phyloP scores from a whole-genome alignment of 192 early-diverging fungal species.

The Spinellus fusiger region DNA sequence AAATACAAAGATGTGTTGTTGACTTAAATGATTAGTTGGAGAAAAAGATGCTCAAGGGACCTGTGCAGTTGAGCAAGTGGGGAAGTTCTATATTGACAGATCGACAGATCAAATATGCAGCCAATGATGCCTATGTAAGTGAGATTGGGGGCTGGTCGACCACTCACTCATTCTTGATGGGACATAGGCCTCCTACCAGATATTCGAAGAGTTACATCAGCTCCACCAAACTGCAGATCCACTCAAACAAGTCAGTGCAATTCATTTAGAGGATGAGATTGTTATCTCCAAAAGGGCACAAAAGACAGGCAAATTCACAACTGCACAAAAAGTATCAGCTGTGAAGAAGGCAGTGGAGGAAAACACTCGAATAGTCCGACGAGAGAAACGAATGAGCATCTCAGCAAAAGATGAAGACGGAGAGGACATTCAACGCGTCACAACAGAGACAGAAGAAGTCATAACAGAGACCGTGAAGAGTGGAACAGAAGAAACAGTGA shows the following conservation, averaged over 20 bases:
- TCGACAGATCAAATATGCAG: constrained; percentile 19
- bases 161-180: not conserved
- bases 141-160: not conserved
- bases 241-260: not conserved
- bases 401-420: too few relatives aligned
- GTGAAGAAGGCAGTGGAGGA: too few relatives aligned
- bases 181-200: constrained; percentile 3
- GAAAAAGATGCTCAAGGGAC: constrained; percentile 16
- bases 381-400: too few relatives aligned
- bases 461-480: not conserved
- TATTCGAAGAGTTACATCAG: not conserved
- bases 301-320: not conserved
- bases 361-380: too few relatives aligned
- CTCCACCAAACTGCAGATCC: not conserved
- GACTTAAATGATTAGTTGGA: constrained; percentile 3
- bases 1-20: not conserved
- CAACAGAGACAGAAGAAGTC: not conserved
- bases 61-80: constrained; percentile 20
- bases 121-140: constrained; percentile 27
- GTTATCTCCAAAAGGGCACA: not conserved
- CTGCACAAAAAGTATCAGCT: too few relatives aligned
- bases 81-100: constrained; percentile 1
- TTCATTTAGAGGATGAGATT: not conserved
- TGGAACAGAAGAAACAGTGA: not conserved
- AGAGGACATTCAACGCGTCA: too few relatives aligned